A percentile compares a stretch with the other conserved stretches of the same genome.
phyloP scores from a whole-genome alignment of 768 basidiomycete genomes.

The Pleurotus citrinopileatus region DNA sequence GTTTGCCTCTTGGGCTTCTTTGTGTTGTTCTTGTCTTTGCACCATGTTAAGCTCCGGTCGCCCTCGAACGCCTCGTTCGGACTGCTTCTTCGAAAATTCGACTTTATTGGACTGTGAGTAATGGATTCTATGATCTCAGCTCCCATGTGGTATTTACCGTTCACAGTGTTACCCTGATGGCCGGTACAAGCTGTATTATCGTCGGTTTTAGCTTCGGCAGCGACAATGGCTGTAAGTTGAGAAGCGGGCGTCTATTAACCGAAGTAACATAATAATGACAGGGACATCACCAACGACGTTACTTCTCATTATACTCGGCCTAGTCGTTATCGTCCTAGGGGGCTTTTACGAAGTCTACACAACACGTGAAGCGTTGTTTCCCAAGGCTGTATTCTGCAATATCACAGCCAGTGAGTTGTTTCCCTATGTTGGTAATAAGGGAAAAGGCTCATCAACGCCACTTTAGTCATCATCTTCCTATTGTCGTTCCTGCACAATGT shows the following conservation, averaged over 20 bases:
- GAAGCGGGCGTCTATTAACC: constrained; percentile 9
- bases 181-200: constrained; percentile 68
- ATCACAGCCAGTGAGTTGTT: constrained; percentile 51
- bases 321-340: constrained; percentile 51
- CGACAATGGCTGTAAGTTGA: constrained; percentile 59
- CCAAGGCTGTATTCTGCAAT: constrained; percentile 58
- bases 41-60: constrained; percentile 45
- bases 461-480: constrained; percentile 58
- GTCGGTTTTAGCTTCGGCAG: constrained; percentile 80
- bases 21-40: constrained; percentile 60
- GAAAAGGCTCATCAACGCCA: constrained; percentile 16
- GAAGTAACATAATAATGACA: constrained; percentile 27
- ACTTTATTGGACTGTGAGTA: constrained; percentile 77
- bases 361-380: constrained; percentile 69
- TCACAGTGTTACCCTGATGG: constrained; percentile 67
- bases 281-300: constrained; percentile 67
- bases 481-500: constrained; percentile 81
- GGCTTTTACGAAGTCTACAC: constrained; percentile 69
- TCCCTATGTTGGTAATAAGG: constrained; percentile 8
- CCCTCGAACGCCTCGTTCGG: constrained; percentile 54
- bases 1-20: constrained; percentile 60
- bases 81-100: constrained; percentile 54
- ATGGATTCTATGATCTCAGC: constrained; percentile 7
- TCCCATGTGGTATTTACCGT: constrained; percentile 15
- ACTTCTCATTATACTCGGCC: constrained; percentile 54